phyloP scores from a whole-genome alignment of 805 yeast species.

The Yamadazyma insecticola region DNA sequence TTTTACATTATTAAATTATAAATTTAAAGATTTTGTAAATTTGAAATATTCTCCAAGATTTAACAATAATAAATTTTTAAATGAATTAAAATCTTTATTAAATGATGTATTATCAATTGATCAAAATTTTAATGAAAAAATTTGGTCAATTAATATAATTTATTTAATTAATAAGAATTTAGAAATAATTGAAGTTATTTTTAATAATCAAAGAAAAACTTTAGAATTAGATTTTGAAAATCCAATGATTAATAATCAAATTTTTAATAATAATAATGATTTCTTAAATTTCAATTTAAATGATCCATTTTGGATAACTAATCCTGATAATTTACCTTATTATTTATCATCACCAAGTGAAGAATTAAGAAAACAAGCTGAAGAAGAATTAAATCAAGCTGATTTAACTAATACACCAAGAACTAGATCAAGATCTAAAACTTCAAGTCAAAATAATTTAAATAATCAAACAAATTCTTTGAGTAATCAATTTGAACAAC shows the following conservation, averaged over 20 bases:
- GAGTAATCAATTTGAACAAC: conserved; percentile 3
- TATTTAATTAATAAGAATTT: conserved; percentile 27
- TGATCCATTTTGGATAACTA: conserved; percentile 51
- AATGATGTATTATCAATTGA: conserved; percentile 20
- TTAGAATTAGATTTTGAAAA: too few relatives aligned
- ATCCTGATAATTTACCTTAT: conserved; percentile 43
- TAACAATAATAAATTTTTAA: conserved; percentile 15
- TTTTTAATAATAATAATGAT: conserved; percentile 36
- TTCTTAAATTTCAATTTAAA: conserved; percentile 24
- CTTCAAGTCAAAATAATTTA: not conserved
- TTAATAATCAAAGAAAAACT: conserved; percentile 13
- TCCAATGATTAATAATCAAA: conserved; percentile 1
- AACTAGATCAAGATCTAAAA: not conserved
- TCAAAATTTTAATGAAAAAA: conserved; percentile 15
- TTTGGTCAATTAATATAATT: conserved; percentile 34
- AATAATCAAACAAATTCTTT: not conserved
- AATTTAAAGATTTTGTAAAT: conserved; percentile 20
- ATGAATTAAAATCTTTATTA: conserved; percentile 18
- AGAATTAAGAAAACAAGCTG: conserved; percentile 11
- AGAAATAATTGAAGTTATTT: conserved; percentile 22
- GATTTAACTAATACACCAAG: not conserved
- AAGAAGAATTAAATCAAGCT: conserved; percentile 5
- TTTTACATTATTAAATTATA: conserved; percentile 44
- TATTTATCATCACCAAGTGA: conserved; percentile 26
- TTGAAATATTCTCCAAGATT: conserved; percentile 6